A percentile compares a stretch with the other conserved stretches of the same genome.
phyloP scores from a whole-genome alignment of 2,329 filamentous ascomycete species.

The Neofusicoccum sp. region DNA sequence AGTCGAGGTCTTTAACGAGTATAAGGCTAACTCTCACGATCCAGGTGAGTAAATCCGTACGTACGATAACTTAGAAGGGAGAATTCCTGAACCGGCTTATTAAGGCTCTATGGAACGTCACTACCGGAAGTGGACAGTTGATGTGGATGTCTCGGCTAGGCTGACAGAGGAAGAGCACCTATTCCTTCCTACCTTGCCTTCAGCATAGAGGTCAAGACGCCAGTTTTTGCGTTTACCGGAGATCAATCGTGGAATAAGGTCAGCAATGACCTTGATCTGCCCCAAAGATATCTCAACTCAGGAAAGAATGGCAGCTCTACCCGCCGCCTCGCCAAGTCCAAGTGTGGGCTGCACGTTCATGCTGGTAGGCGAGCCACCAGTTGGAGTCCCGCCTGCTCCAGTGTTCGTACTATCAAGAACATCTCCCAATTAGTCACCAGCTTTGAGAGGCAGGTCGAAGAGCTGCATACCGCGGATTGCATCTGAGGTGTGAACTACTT shows the following conservation, averaged over 20 bases:
- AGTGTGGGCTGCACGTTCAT: conserved; percentile 31
- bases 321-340: neutral
- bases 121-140: neutral
- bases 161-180: neutral
- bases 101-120: too few relatives aligned
- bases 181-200: neutral
- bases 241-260: neutral
- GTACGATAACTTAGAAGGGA: too few relatives aligned
- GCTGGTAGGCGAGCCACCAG: conserved; percentile 22
- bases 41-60: too few relatives aligned
- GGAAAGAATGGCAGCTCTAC: neutral
- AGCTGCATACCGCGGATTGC: conserved; percentile 25
- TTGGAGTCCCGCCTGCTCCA: conserved; percentile 24
- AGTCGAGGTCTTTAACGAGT: too few relatives aligned
- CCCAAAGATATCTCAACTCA: neutral
- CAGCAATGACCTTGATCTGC: neutral
- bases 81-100: too few relatives aligned
- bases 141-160: neutral
- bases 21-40: too few relatives aligned
- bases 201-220: neutral
- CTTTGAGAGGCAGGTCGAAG: conserved; percentile 29
- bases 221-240: neutral
- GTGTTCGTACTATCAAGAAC: conserved; percentile 26
- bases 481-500: too few relatives aligned
- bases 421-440: conserved; percentile 26